Percentiles rank a stretch among this genome's conserved stretches.
phyloP scores from a whole-genome alignment of 441 rosid genomes.

The Croton laevigatus region DNA sequence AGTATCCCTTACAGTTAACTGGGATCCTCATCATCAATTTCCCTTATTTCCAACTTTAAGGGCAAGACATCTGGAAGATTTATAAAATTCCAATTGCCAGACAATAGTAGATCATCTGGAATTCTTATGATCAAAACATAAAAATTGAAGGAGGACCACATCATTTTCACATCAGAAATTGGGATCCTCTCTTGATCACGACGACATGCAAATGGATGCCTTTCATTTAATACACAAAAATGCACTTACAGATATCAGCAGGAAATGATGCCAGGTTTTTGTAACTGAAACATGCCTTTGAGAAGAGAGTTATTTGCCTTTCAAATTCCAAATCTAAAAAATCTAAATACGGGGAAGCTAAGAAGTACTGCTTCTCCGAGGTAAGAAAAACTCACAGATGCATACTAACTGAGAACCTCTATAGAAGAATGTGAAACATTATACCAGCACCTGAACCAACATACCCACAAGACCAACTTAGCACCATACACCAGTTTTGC shows the following conservation, averaged over 20 bases:
- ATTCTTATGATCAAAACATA: background rate
- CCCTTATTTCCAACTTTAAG: background rate
- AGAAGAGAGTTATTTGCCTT: background rate
- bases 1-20: background rate
- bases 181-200: background rate
- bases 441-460: constrained; percentile 69
- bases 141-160: background rate
- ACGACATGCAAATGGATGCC: background rate
- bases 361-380: constrained; percentile 31
- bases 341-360: constrained; percentile 12
- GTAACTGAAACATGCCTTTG: background rate
- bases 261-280: background rate
- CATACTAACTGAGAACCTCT: constrained; percentile 51
- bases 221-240: background rate
- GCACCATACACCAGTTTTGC: constrained; percentile 13
- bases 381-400: constrained; percentile 60
- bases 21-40: background rate
- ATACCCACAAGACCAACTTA: constrained; percentile 46
- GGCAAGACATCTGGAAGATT: background rate
- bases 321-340: constrained; percentile 15
- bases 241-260: background rate
- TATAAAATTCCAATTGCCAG: background rate
- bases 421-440: constrained; percentile 55
- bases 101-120: background rate
- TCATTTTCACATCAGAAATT: background rate